phyloP scores from a whole-genome alignment of 2,329 filamentous ascomycete genomes.

The Fusarium aywerte region DNA sequence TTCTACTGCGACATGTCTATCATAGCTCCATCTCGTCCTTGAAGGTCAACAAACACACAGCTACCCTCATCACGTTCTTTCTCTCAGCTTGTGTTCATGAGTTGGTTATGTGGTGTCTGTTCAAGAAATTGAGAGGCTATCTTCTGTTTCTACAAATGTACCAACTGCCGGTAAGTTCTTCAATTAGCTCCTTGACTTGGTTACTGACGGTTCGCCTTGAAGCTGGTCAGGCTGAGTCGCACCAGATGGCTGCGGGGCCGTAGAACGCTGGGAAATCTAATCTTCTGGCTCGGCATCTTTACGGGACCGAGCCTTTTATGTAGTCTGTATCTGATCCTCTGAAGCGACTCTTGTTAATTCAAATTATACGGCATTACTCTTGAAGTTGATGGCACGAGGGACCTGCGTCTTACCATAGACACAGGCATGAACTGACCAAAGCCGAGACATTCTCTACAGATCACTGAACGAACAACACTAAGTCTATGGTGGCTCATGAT shows the following conservation, averaged over 20 bases:
- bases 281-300: conserved; percentile 84
- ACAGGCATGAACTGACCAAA: not conserved
- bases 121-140: conserved; percentile 81
- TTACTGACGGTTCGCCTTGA: conserved; percentile 1
- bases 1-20: conserved; percentile 81
- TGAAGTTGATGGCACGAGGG: not conserved
- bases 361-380: too few species aligned
- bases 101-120: conserved; percentile 82
- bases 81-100: conserved; percentile 78
- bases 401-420: too few species aligned
- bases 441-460: not conserved
- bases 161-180: conserved; percentile 69
- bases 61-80: conserved; percentile 80
- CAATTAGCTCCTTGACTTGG: not conserved
- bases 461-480: not conserved
- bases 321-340: conserved; percentile 69
- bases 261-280: conserved; percentile 74
- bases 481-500: not conserved
- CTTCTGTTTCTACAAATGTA: conserved; percentile 78
- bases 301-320: conserved; percentile 76
- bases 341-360: conserved; percentile 1
- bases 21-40: conserved; percentile 80
- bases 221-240: conserved; percentile 73
- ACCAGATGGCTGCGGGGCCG: conserved; percentile 72
- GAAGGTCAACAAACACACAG: conserved; percentile 74